phyloP scores from a whole-genome alignment of 371 early-diverging fungal species.

The Synchytrium microbalum region DNA sequence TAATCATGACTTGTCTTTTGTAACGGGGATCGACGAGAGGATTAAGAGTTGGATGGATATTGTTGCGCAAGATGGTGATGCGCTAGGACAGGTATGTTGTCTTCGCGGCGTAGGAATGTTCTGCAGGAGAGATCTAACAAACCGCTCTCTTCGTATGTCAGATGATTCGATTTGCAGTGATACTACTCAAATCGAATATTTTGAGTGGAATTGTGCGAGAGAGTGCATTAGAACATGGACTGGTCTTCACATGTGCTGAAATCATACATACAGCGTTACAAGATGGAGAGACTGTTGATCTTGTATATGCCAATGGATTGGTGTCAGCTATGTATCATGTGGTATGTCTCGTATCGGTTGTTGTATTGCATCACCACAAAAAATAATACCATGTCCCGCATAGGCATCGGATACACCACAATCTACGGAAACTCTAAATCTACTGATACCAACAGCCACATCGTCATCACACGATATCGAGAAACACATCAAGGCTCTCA shows the following conservation, averaged over 20 bases:
- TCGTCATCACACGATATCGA: not conserved
- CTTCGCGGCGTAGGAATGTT: no score
- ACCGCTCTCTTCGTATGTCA: not conserved
- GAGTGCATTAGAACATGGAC: not conserved
- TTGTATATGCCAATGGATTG: no score
- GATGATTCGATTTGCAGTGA: not conserved
- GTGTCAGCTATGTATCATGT: no score
- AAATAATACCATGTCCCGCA: no score
- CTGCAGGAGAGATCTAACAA: no score
- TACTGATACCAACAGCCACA: no score
- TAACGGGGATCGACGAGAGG: not conserved
- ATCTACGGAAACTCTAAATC: no score
- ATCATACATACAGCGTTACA: not conserved
- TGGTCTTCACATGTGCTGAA: not conserved
- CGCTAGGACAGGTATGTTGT: not conserved
- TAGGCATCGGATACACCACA: no score
- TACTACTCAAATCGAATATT: not conserved
- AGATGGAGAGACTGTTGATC: not conserved
- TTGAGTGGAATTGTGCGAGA: not conserved
- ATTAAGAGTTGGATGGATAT: not conserved
- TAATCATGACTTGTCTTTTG: no score
- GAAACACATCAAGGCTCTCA: not conserved
- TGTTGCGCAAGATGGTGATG: not conserved
- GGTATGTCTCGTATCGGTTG: no score
- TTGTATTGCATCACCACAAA: no score